Conservation (phyloP, 2,329 filamentous ascomycete genomes). For the Thermoascus crustaceus region DNA sequence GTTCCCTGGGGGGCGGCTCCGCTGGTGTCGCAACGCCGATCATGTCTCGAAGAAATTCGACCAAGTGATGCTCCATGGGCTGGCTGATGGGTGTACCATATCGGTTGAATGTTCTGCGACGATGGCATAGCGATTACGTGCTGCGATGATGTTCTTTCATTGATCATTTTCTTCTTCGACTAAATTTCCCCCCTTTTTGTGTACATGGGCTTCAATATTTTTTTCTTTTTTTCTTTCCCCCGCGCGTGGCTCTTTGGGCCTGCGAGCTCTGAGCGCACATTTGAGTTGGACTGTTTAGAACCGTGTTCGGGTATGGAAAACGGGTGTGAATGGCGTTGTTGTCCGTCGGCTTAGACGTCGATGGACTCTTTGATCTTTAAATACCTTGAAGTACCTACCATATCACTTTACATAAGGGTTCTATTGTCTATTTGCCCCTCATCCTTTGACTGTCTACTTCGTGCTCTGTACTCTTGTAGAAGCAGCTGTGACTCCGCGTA, state of each 20-base stretch:
- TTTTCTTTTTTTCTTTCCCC: constrained; percentile 20
- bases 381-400: constrained; percentile 5
- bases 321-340: constrained; percentile 35
- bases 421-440: not conserved
- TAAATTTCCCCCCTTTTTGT: constrained; percentile 12
- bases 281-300: constrained; percentile 34
- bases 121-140: constrained; percentile 32
- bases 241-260: constrained; percentile 17
- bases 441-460: no score
- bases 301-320: constrained; percentile 37
- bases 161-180: constrained; percentile 16
- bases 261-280: constrained; percentile 22
- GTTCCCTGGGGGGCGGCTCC: constrained; percentile 29
- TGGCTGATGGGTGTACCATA: constrained; percentile 6
- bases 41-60: constrained; percentile 36
- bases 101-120: constrained; percentile 18
- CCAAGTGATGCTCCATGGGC: constrained; percentile 24
- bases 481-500: not conserved
- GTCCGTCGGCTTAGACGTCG: constrained; percentile 23
- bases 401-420: constrained; percentile 1
- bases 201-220: constrained; percentile 35
- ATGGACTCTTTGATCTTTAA: constrained; percentile 18
- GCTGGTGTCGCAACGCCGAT: constrained; percentile 25
- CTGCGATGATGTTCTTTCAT: constrained; percentile 26
- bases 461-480: no score